Evolutionary conservation across 1,284 basidiomycete genomes (phyloP), one percentile per base, ranked within the genome.

Genomic region (Trichosporon coremiiforme): DNA sequence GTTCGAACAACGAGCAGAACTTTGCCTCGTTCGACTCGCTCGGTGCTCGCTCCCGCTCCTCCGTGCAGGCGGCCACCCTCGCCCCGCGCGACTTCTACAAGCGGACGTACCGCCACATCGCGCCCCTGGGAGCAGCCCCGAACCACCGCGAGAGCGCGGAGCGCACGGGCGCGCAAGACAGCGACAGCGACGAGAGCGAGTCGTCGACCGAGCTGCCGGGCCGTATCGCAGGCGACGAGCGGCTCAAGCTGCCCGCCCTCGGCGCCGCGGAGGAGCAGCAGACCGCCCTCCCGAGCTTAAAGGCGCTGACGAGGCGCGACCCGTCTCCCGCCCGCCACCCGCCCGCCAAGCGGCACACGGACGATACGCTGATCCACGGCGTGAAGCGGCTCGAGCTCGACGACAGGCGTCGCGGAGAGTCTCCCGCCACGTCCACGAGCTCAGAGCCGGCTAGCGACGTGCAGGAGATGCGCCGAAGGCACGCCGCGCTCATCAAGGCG

Each of bases 311-410:
- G 22, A 67, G 67, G 17, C 67, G 73, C 66, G 65, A 73, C 17
- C 31, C 67, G 36, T 70, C 73, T 13, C 73, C 76, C 10, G 66
- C 69, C n/a, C 72, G 71, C 65, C 68, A 72, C 74, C 76, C 70
- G 29, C 81, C 81, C 0, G 73, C 75, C 60, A 82, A 82, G 76
- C 71, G 81, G 12, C 81, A 80, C 68, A 82, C 80, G 33, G 81
- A 81, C 66, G 81, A 82, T 57, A 76, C 78, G 65, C 70, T 71
- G 35, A 78, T 82, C 64, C 72, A 79, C 50, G 81, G 79, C 53
- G 81, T 82, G 69, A 82, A 82, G 73, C 76, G 81, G 31, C 72
- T 82, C 25, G 81, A 81, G 72, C 74, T 82, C n/a, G 76, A 75
- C 12, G 74, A 76, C 69, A 66, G 68, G 47, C 29, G 22, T 12